Evolutionary conservation across 768 basidiomycete species (phyloP).

Genomic region (Strobilomyces confusus): DNA sequence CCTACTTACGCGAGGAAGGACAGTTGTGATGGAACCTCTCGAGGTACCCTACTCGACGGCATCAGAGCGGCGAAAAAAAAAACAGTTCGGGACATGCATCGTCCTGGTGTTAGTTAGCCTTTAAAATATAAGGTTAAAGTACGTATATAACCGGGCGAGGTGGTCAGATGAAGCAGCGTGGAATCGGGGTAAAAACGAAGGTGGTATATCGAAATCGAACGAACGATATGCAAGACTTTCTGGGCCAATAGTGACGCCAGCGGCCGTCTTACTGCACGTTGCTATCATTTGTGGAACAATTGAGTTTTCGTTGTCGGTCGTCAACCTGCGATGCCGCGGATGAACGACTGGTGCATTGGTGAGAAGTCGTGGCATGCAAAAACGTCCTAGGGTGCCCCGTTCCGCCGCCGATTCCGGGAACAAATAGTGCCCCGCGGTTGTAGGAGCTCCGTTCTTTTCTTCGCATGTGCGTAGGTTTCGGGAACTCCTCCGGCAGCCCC

Average conservation of each 20-base stretch:
- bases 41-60: conserved; percentile 6
- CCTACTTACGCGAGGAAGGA: conserved; percentile 10
- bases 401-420: conserved; percentile 38
- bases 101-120: conserved; percentile 18
- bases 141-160: conserved; percentile 21
- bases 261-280: conserved; percentile 6
- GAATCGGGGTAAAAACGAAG: conserved; percentile 2
- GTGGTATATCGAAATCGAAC: conserved; percentile 10
- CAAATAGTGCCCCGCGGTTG: conserved; percentile 71
- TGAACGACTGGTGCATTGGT: conserved; percentile 19
- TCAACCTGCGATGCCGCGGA: conserved; percentile 13
- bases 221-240: not conserved
- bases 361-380: conserved; percentile 18
- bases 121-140: conserved; percentile 33
- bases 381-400: conserved; percentile 28
- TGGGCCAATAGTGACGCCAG: not conserved
- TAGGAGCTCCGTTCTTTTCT: conserved; percentile 80
- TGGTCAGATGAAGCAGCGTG: conserved; percentile 18
- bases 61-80: conserved; percentile 7
- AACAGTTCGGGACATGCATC: conserved; percentile 5
- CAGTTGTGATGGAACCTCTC: conserved; percentile 1
- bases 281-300: conserved; percentile 7
- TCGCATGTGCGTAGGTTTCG: conserved; percentile 73
- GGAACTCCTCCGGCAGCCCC: conserved; percentile 79
- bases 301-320: conserved; percentile 25